Conservation (phyloP, 495 filamentous ascomycete genomes). For the Staphylotrichum tortipilum region DNA sequence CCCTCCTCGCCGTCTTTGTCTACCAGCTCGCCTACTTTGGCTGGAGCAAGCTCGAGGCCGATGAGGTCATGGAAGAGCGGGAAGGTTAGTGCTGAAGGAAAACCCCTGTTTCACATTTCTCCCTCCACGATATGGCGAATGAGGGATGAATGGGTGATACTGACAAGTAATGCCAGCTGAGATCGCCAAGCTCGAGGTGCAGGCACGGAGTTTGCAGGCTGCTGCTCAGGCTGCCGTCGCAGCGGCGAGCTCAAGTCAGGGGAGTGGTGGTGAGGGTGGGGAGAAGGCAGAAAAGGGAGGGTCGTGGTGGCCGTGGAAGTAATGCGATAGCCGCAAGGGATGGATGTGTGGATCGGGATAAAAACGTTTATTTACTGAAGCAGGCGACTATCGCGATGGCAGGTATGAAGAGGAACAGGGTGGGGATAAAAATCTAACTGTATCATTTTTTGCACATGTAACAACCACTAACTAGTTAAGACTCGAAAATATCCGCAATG, state of each 20-base stretch:
- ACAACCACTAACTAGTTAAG: no score
- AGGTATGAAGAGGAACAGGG: no score
- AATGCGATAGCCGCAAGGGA: background rate
- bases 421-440: no score
- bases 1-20: constrained; percentile 76
- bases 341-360: background rate
- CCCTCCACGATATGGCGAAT: no score
- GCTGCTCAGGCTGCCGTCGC: background rate
- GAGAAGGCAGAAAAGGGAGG: background rate
- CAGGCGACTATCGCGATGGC: no score
- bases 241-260: background rate
- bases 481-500: no score
- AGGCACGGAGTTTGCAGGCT: constrained; percentile 13
- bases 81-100: constrained; percentile 32
- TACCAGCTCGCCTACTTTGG: constrained; percentile 80
- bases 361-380: no score
- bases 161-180: constrained; percentile 7
- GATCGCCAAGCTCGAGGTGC: constrained; percentile 15
- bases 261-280: background rate
- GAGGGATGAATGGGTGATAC: no score
- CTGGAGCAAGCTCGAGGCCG: constrained; percentile 80
- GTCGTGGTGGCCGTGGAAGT: constrained; percentile 8
- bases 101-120: background rate
- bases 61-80: constrained; percentile 59
- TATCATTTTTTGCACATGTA: no score